Evolutionary conservation across 805 yeast species (phyloP), one percentile per base, ranked within the genome.

Genomic region (Saccharomycopsis guyanensis): DNA sequence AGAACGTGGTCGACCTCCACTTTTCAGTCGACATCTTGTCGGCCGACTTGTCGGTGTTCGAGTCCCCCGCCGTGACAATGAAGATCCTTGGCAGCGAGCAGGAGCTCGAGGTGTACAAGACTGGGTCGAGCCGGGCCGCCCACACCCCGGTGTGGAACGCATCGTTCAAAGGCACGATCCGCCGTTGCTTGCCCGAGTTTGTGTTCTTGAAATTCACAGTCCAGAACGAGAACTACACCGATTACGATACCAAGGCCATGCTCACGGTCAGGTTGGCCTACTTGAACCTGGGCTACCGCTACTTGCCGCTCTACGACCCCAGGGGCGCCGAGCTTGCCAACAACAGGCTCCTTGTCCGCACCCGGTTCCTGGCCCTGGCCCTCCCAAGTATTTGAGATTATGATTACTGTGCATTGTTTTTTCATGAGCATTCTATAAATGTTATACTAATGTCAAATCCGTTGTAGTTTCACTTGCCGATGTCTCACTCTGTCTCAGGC

Each of bases 131-230:
- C 3, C n/a, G 15, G 16, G 27, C 22, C 13, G 20, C 24, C 13
- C 25, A 35, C 13, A 87, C 85, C 57, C 97, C 97, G 0, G 63
- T 72, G 4, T 91, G 97, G 97, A 76, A 81, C 51, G 70, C 73
- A 42, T 60, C 58, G 3, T 71, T 80, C 50, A 52, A 59, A n/a
- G 71, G 81, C 2, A 56, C 56, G 0, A 54, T 69, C 4, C 59
- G 62, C 3, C 60, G 70, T 5, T 60, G 66, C 38, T 49, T 58
- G 4, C 62, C 66, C 45, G 71, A 74, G 4, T 66, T 83, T 35
- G 72, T 78, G 2, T 85, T 85, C 58, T 50, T 82, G 6, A 65
- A 76, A 46, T 69, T 85, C 44, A 56, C 69, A 2, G 70, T 80
- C 3, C 72, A 73, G 51, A 63, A 76, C 2, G 66, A 64, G 13